phyloP scores from a whole-genome alignment of 2,329 filamentous ascomycete genomes.

The Claviceps citrina region DNA sequence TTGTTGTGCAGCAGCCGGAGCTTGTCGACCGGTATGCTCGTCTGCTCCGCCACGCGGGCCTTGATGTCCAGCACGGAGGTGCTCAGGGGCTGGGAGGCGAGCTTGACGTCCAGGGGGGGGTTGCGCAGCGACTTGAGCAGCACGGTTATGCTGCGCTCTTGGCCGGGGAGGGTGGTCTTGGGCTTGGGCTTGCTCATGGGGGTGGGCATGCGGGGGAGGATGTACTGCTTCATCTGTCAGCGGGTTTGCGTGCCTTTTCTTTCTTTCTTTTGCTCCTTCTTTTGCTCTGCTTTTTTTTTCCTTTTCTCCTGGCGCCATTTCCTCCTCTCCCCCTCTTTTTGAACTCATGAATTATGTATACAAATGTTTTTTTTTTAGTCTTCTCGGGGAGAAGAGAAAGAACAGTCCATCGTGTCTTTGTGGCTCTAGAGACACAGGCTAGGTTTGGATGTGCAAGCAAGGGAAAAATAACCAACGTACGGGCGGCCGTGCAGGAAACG shows the following conservation, averaged over 20 bases:
- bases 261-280: too few species aligned
- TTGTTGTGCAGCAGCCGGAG: constrained; percentile 76
- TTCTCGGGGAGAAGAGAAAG: too few species aligned
- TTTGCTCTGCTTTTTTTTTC: background rate
- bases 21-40: constrained; percentile 54
- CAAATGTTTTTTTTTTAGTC: too few species aligned
- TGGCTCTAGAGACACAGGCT: too few species aligned
- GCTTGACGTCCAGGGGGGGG: constrained; percentile 50
- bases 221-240: constrained; percentile 36
- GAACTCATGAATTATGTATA: too few species aligned
- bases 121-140: constrained; percentile 64
- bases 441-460: too few species aligned
- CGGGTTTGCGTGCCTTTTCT: background rate
- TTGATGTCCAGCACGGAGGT: constrained; percentile 73
- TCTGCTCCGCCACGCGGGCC: constrained; percentile 45
- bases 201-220: constrained; percentile 51
- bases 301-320: too few species aligned
- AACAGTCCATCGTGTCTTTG: too few species aligned
- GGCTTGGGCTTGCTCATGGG: constrained; percentile 35
- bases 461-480: too few species aligned
- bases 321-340: too few species aligned
- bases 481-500: constrained; percentile 59
- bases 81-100: constrained; percentile 46
- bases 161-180: constrained; percentile 32
- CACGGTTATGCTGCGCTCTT: constrained; percentile 40